Evolutionary conservation across 495 filamentous ascomycete genomes (phyloP).

Genomic region (Xylaria telfairii): DNA sequence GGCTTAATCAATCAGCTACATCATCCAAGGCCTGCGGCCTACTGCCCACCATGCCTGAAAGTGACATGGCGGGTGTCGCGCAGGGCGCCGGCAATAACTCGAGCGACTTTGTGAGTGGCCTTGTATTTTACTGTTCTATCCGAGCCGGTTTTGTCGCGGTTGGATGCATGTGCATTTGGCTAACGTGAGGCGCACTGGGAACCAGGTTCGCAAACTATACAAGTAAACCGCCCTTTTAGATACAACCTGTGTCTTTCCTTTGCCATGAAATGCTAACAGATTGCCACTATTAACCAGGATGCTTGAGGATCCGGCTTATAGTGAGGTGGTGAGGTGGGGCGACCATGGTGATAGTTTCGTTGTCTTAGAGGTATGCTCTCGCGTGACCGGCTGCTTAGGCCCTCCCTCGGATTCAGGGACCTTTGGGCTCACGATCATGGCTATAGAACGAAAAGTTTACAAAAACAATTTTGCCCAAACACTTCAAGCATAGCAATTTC

Average conservation of each 20-base stretch:
- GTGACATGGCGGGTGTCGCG: slow-evolving; percentile 44
- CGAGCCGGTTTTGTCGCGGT: slow-evolving; percentile 28
- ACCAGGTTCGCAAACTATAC: slow-evolving; percentile 95
- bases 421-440: slow-evolving; percentile 18
- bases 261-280: slow-evolving; percentile 29
- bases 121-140: slow-evolving; percentile 12
- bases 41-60: slow-evolving; percentile 49
- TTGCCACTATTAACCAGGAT: slow-evolving; percentile 68
- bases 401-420: neutral
- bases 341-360: slow-evolving; percentile 95
- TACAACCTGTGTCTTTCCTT: slow-evolving; percentile 14
- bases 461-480: slow-evolving; percentile 94
- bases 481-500: slow-evolving; percentile 99
- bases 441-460: slow-evolving; percentile 95
- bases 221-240: slow-evolving; percentile 64
- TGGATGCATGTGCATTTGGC: slow-evolving; percentile 28
- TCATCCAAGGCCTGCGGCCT: slow-evolving; percentile 11
- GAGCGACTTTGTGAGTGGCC: slow-evolving; percentile 56
- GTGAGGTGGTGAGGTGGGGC: slow-evolving; percentile 93
- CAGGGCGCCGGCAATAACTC: slow-evolving; percentile 54
- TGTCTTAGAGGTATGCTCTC: slow-evolving; percentile 80
- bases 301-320: slow-evolving; percentile 94
- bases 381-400: neutral
- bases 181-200: slow-evolving; percentile 26
- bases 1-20: slow-evolving; percentile 5